Evolutionary conservation across 345 rosid species (phyloP).

Genomic region (Salix viminalis): DNA sequence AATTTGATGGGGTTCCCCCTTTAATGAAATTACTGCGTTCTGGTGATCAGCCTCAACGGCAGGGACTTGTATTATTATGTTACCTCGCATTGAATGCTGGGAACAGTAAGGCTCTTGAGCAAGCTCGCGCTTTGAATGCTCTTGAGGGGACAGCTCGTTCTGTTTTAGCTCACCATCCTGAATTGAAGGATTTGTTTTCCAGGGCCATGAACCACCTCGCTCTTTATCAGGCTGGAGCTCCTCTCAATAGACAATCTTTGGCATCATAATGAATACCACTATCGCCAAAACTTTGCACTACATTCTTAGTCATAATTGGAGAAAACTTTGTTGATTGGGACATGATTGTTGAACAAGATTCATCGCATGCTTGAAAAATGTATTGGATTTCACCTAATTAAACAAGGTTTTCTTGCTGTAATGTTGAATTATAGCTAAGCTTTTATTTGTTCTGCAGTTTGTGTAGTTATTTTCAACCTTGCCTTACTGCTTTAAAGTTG

Average conservation of each 20-base stretch:
- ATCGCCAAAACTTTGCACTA: slow-evolving; percentile 2
- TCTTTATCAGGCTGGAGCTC: slow-evolving; percentile 45
- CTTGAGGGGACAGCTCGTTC: slow-evolving; percentile 46
- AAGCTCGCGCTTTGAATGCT: slow-evolving; percentile 44
- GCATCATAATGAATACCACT: slow-evolving; percentile 7
- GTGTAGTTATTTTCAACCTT: neutral
- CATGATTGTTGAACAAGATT: neutral
- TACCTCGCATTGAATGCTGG: slow-evolving; percentile 51
- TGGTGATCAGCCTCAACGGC: slow-evolving; percentile 32
- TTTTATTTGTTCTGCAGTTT: neutral
- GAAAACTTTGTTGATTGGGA: neutral
- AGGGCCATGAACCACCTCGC: slow-evolving; percentile 46
- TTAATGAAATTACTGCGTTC: slow-evolving; percentile 36
- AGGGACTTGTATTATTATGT: slow-evolving; percentile 43
- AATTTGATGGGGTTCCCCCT: slow-evolving; percentile 44
- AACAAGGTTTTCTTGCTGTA: neutral
- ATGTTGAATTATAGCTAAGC: neutral
- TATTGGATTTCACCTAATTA: neutral
- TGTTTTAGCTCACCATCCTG: slow-evolving; percentile 42
- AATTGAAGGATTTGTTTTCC: slow-evolving; percentile 41
- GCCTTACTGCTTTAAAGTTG: neutral
- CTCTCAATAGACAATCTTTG: slow-evolving; percentile 28
- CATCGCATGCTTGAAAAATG: neutral
- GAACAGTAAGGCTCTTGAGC: slow-evolving; percentile 54
- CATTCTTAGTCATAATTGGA: neutral